Evolutionary conservation across 2,329 filamentous ascomycete species (phyloP).

Genomic region (Triangularia verruculosa): DNA sequence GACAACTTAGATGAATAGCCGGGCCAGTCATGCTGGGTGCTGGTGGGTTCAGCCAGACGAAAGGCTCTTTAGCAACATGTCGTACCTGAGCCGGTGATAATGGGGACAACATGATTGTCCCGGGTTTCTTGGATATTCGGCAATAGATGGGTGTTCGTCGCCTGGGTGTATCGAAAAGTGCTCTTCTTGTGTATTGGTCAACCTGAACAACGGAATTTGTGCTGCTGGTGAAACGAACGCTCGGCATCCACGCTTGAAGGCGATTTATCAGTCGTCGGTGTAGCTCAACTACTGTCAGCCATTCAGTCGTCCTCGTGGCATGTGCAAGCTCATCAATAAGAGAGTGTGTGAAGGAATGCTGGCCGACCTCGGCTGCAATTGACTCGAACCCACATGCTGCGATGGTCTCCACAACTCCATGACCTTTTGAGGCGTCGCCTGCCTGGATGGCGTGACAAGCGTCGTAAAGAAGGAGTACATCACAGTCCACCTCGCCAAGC

Average conservation of each 20-base stretch:
- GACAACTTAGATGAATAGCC: constrained; percentile 10
- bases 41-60: constrained; percentile 8
- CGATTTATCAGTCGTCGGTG: constrained; percentile 19
- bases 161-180: constrained; percentile 14
- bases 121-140: constrained; percentile 9
- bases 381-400: constrained; percentile 51
- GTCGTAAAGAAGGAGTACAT: constrained; percentile 39
- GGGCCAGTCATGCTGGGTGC: background rate
- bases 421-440: constrained; percentile 44
- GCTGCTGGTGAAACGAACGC: constrained; percentile 11
- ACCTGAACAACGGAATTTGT: constrained; percentile 19
- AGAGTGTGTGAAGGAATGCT: constrained; percentile 17
- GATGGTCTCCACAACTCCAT: constrained; percentile 40
- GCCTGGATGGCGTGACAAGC: constrained; percentile 45
- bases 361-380: constrained; percentile 38
- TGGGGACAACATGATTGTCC: constrained; percentile 20
- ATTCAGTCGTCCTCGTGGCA: constrained; percentile 17
- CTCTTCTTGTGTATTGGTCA: constrained; percentile 15
- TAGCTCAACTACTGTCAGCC: constrained; percentile 19
- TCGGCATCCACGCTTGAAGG: constrained; percentile 14
- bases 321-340: constrained; percentile 22
- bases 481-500: constrained; percentile 24
- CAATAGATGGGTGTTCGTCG: constrained; percentile 15
- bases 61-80: background rate
- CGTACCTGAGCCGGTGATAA: background rate